phyloP scores from a whole-genome alignment of 2,329 filamentous ascomycete genomes.

The Lasiodiplodia gonubiensis region DNA sequence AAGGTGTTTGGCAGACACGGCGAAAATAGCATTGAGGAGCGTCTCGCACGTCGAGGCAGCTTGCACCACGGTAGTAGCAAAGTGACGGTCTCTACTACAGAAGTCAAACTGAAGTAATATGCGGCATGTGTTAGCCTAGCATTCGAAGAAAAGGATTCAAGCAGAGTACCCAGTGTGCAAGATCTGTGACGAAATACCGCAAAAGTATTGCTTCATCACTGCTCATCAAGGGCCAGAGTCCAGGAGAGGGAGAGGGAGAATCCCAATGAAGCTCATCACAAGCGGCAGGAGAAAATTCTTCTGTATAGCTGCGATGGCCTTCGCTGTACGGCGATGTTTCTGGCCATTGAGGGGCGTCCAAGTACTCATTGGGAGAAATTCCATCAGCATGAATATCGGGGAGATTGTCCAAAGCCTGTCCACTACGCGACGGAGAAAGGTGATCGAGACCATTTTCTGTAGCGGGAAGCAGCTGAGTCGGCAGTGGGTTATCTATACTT shows the following conservation, averaged over 20 bases:
- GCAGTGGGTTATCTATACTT: neutral
- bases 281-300: neutral
- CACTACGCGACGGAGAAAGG: neutral
- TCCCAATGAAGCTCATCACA: neutral
- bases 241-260: neutral
- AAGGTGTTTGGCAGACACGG: conserved; percentile 51
- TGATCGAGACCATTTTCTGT: too few relatives aligned
- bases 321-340: neutral
- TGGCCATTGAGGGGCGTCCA: neutral
- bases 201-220: conserved; percentile 8
- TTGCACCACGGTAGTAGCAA: conserved; percentile 44
- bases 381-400: conserved; percentile 1
- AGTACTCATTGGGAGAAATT: neutral
- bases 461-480: too few relatives aligned
- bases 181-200: conserved; percentile 8
- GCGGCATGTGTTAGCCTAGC: neutral
- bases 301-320: neutral
- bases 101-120: conserved; percentile 43
- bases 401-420: neutral
- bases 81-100: conserved; percentile 43
- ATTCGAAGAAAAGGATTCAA: neutral
- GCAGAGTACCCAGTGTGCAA: conserved; percentile 1
- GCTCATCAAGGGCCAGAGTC: conserved; percentile 8
- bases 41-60: conserved; percentile 45
- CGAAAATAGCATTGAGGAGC: conserved; percentile 51